Percentiles rank a stretch among this genome's conserved stretches.
Evolutionary conservation across 805 yeast species (phyloP).

Genomic region (Lachancea mirantina): DNA sequence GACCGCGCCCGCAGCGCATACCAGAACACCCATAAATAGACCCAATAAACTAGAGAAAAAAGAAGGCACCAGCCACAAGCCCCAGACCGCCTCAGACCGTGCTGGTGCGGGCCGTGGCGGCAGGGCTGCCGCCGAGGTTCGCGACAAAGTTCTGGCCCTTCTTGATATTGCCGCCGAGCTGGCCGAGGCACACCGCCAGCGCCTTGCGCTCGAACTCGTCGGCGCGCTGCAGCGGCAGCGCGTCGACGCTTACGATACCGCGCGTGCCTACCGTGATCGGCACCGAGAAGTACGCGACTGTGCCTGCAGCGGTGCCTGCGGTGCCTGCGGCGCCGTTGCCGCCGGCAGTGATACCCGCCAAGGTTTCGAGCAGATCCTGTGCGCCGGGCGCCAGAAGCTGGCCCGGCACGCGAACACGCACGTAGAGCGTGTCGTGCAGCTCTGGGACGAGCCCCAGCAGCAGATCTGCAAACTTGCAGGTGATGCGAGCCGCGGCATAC

Average conservation of each 20-base stretch:
- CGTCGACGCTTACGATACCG: conserved; percentile 53
- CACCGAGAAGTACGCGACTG: conserved; percentile 47
- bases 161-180: conserved; percentile 18
- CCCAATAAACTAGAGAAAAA: no score
- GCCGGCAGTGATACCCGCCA: no score
- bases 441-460: conserved; percentile 29
- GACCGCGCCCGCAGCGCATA: no score
- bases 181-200: conserved; percentile 21
- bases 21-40: no score
- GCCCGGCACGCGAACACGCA: conserved; percentile 45
- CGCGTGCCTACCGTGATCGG: conserved; percentile 49
- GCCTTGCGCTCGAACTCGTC: conserved; percentile 45
- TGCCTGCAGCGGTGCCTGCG: no score
- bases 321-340: conserved; percentile 2
- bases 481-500: conserved; percentile 80
- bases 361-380: conserved; percentile 11
- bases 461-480: conserved; percentile 39
- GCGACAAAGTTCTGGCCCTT: conserved; percentile 13
- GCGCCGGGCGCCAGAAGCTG: conserved; percentile 30
- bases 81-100: no score
- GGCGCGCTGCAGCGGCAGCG: conserved; percentile 42
- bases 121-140: not conserved
- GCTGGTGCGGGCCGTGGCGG: not conserved
- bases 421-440: conserved; percentile 46
- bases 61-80: no score